Percentiles rank a stretch among this genome's conserved stretches.
These are phyloP conservation scores for Lunasporangiospora selenospora DNA, from an alignment of 192 early-diverging fungal genomes.

Conservation along the genomic window DNA sequence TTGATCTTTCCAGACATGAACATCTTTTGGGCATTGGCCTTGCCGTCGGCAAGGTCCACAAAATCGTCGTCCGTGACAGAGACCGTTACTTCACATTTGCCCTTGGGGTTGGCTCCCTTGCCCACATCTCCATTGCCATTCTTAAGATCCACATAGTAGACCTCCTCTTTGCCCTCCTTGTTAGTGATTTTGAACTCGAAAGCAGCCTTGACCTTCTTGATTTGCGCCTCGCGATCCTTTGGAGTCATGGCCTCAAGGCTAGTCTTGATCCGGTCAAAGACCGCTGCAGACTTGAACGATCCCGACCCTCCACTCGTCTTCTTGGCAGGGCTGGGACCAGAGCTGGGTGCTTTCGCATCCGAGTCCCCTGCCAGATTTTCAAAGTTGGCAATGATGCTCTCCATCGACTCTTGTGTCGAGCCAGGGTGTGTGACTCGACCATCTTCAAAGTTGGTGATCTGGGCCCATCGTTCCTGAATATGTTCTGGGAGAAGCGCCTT, in stretches of 20 bases:
- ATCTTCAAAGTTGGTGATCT: constrained; percentile 74
- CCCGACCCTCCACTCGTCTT: neutral
- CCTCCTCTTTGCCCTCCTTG: constrained; percentile 59
- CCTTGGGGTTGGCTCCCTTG: constrained; percentile 61
- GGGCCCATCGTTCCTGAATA: constrained; percentile 76
- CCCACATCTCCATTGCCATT: constrained; percentile 64
- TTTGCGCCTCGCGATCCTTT: constrained; percentile 59
- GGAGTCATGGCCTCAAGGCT: constrained; percentile 55
- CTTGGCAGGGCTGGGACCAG: neutral
- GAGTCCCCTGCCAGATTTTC: constrained; percentile 9
- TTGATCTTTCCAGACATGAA: constrained; percentile 89
- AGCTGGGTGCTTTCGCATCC: neutral
- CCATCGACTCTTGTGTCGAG: constrained; percentile 76
- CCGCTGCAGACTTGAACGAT: constrained; percentile 65
- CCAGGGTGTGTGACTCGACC: constrained; percentile 89
- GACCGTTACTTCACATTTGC: constrained; percentile 68
- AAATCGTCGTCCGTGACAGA: constrained; percentile 76
- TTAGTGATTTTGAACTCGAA: constrained; percentile 55
- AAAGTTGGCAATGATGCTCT: constrained; percentile 82
- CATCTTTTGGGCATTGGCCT: constrained; percentile 77
- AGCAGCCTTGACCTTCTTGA: constrained; percentile 64
- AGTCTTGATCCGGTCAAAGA: constrained; percentile 70
- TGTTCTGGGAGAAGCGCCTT: constrained; percentile 82
- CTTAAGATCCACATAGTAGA: constrained; percentile 86
- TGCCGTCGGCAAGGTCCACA: constrained; percentile 77